phyloP scores from a whole-genome alignment of 768 basidiomycete genomes.

The Suillus lakei region DNA sequence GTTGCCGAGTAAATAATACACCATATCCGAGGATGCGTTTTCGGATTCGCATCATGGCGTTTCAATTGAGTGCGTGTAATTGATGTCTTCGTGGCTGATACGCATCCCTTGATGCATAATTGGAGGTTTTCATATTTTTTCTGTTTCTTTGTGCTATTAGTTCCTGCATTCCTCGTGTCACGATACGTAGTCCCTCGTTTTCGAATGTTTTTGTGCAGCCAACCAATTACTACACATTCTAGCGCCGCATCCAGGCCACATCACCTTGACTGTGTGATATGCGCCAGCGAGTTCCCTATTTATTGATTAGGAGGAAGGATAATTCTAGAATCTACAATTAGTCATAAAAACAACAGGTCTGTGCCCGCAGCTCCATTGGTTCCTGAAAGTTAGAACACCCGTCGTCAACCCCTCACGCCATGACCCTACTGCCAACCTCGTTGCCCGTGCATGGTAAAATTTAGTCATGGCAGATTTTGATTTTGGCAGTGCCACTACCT shows the following conservation, averaged over 20 bases:
- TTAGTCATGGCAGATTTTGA: constrained; percentile 24
- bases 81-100: constrained; percentile 24
- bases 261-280: constrained; percentile 13
- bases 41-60: not conserved
- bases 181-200: constrained; percentile 31
- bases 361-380: constrained; percentile 4
- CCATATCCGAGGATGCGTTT: constrained; percentile 3
- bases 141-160: constrained; percentile 17
- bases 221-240: constrained; percentile 26
- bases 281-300: not conserved
- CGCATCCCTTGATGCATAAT: constrained; percentile 25
- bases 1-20: constrained; percentile 64
- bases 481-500: constrained; percentile 23
- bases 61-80: constrained; percentile 21
- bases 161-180: constrained; percentile 18
- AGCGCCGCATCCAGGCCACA: constrained; percentile 15
- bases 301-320: not conserved
- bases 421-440: constrained; percentile 13
- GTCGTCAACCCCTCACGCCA: constrained; percentile 1
- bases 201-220: constrained; percentile 23
- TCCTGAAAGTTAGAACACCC: constrained; percentile 1
- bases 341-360: not conserved
- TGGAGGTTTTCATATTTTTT: constrained; percentile 24
- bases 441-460: constrained; percentile 25
- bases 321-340: not conserved